Evolutionary conservation across 164 flowering plant genomes (phyloP), one percentile per base, ranked within the genome.

Genomic region (Sextonia rubra): DNA sequence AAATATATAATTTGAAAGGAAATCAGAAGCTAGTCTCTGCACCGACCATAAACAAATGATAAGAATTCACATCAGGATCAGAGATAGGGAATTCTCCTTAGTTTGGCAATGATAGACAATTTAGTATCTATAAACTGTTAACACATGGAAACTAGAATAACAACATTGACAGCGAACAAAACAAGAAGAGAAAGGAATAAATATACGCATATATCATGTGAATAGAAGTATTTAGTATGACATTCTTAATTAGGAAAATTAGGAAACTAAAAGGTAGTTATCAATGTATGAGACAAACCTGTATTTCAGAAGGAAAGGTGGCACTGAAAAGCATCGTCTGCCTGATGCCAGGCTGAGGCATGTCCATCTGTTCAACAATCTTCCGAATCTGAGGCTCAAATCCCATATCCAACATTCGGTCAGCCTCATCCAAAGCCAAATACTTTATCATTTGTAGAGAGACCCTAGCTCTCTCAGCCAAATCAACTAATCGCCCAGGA

Each of bases 261-360:
- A 17, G 18, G 47, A 8, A 8, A n/a, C 29, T n/a, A 58, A 55
- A 65, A 7, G 55, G n/a, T 20, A 15, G 69, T 15, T 37, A 49
- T 26, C 12, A 26, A 52, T 22, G 64, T 22, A 55, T n/a, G 9
- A 68, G 29, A 71, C 63, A 0, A 72, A 88, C 90, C 83, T 86
- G 88, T 61, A 89, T 87, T 71, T 87, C 89, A 72, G 69, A 65
- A 5, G 92, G 92, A 81, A 87, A 87, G n/a, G 92, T 89, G 29
- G 92, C 90, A 80, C 90, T 87, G 74, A 85, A 85, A 69, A 88
- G 86, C 85, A 88, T 72, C 4, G 92, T 88, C 77, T 88, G 92
- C 77, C 92, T 78, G 3, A 61, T 58, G 60, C 88, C 89, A 11
- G 86, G 75, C 17, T 69, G 77, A 56, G 90, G 89, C 90, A 86